Conservation (phyloP, 2,329 filamentous ascomycete genomes). For the Colletotrichum sp. region DNA sequence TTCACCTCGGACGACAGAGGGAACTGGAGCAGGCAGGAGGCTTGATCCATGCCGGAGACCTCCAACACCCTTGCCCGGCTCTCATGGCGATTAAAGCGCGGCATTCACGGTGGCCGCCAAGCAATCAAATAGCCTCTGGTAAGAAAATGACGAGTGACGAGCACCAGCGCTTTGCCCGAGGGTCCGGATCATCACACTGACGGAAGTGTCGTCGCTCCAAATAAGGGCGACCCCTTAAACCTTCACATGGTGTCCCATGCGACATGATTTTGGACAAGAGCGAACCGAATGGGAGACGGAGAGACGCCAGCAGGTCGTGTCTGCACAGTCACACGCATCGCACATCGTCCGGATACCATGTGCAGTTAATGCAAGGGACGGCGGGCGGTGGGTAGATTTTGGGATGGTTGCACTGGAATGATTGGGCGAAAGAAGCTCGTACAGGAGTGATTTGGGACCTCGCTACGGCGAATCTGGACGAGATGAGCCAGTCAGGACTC, state of each 20-base stretch:
- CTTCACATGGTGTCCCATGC: constrained; percentile 6
- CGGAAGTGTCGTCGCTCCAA: background rate
- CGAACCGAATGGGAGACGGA: background rate
- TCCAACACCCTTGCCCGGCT: background rate
- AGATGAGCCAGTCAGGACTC: background rate
- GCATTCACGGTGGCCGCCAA: background rate
- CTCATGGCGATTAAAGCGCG: background rate
- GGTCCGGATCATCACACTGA: background rate
- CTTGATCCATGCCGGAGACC: constrained; percentile 12
- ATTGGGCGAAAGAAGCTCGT: background rate
- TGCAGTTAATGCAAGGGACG: background rate
- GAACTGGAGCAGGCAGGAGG: constrained; percentile 5
- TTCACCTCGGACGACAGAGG: constrained; percentile 6
- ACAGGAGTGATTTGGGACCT: background rate
- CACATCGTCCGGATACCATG: background rate
- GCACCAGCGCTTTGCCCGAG: background rate
- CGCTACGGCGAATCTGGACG: background rate
- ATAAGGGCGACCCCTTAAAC: background rate
- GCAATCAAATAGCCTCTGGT: background rate
- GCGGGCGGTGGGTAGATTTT: background rate
- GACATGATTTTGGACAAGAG: background rate
- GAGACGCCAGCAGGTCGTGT: background rate
- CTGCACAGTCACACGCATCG: background rate
- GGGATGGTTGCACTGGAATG: background rate
- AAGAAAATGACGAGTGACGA: background rate